Evolutionary conservation across 2,329 filamentous ascomycete species (phyloP), one percentile per base, ranked within the genome.

Genomic region (Mycosphaerella arachidis): DNA sequence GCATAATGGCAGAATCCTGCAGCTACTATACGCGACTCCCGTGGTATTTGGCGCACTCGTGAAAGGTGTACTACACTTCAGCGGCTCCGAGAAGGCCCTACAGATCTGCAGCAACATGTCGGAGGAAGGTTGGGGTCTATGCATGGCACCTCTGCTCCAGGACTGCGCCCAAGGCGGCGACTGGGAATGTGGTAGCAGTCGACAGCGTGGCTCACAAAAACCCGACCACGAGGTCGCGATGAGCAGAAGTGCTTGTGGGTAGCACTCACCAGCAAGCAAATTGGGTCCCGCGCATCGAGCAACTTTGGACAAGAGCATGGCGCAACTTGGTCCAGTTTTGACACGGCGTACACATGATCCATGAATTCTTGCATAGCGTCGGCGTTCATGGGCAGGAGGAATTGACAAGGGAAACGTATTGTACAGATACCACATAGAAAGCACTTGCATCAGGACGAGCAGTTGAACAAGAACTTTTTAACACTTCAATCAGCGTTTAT

Each of bases 51-150:
- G 69, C 12, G 69, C 74, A 1, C 62, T 81, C 16, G 74, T 80
- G 37, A 65, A 66, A 52, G 78, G 78, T 16, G 72, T 77, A 1
- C 65, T 79, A 40, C 72, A 74, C 53, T 81, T 81, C 60, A 71
- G 73, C 29, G 78, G 78, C 13, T 77, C 80, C 51, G 75, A 79
- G 3, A 70, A 74, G 10, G 74, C 78, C 10, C 63, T 79, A 8
- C 68, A 74, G 1, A 71, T 78, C 13, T 79, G 76, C 62, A 71
- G 71, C 53, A 71, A 74, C 35, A 76, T 80, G 73, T 73, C 75
- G 16, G 61, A 68, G 6, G 74, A 79, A 52, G 78, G 78, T 45
- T 81, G 78, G 78, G 77, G 78, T 9, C 66, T 80, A 8, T 74
- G 76, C 56, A 69, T 76, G 43, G 72, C 67, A 0, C 68, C 72